Conservation (phyloP, 2,329 filamentous ascomycete genomes). For the Phialocephala subalpina region DNA sequence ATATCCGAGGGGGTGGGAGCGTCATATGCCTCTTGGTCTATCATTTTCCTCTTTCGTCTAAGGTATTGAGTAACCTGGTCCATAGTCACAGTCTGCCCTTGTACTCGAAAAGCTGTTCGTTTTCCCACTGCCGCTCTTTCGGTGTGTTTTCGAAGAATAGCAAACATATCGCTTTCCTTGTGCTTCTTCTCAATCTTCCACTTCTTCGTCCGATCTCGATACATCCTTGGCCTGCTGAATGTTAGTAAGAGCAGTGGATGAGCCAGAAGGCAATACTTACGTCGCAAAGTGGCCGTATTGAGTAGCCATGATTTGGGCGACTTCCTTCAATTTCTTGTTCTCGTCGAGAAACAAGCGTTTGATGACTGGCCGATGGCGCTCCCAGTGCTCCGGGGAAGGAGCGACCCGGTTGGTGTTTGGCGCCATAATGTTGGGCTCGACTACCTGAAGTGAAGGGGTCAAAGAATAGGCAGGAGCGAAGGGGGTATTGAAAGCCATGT, state of each 20-base stretch:
- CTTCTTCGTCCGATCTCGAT: conserved; percentile 21
- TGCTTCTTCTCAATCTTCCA: conserved; percentile 26
- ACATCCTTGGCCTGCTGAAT: conserved; percentile 17
- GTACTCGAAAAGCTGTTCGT: conserved; percentile 14
- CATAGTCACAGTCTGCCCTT: conserved; percentile 11
- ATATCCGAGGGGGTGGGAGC: conserved; percentile 18
- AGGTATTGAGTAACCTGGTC: conserved; percentile 17
- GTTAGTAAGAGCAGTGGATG: neutral
- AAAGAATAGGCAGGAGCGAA: neutral
- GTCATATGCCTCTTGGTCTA: neutral
- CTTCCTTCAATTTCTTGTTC: conserved; percentile 21
- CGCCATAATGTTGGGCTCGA: neutral
- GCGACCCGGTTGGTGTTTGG: neutral
- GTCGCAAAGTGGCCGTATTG: conserved; percentile 20
- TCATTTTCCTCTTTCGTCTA: conserved; percentile 9
- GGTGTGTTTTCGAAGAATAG: conserved; percentile 15
- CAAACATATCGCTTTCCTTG: conserved; percentile 23
- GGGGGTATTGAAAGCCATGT: neutral
- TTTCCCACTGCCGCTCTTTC: conserved; percentile 20
- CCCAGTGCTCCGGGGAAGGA: conserved; percentile 17
- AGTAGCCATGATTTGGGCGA: conserved; percentile 12
- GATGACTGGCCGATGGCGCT: conserved; percentile 10
- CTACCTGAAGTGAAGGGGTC: no score
- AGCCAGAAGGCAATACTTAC: conserved; percentile 6
- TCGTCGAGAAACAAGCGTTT: conserved; percentile 24